These are phyloP conservation scores for Aspergillus uvarum DNA, from an alignment of 2,329 filamentous ascomycete genomes.

Conservation along the genomic window DNA sequence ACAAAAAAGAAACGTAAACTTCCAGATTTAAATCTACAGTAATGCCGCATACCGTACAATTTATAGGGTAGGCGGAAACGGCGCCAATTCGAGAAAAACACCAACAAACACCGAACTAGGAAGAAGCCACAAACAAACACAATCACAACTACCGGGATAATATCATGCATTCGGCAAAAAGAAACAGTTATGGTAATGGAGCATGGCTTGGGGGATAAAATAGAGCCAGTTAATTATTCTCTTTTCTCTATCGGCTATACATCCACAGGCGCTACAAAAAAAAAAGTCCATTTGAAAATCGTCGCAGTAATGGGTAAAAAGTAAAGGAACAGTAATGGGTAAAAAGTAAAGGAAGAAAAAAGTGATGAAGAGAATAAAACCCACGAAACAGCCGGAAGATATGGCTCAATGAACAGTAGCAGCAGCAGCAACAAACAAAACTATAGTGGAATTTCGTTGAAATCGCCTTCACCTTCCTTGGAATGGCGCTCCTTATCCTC, in stretches of 20 bases:
- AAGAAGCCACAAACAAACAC: too few species aligned
- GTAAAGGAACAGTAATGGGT: not conserved
- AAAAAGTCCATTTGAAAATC: not conserved
- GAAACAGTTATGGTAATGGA: too few species aligned
- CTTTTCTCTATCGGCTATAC: not conserved
- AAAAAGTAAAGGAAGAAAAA: not conserved
- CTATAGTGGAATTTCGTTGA: constrained; percentile 38
- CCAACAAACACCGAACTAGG: not conserved
- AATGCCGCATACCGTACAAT: not conserved
- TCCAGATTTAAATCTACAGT: too few species aligned
- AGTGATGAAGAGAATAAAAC: not conserved
- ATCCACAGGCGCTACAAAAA: not conserved
- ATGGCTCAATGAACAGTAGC: not conserved
- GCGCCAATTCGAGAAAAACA: not conserved
- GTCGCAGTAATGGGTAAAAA: not conserved
- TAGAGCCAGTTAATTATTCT: not conserved
- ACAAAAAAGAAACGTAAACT: too few species aligned
- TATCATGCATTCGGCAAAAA: not conserved
- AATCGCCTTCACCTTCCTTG: constrained; percentile 35
- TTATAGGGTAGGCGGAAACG: not conserved
- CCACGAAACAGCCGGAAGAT: constrained; percentile 15
- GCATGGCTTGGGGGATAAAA: too few species aligned
- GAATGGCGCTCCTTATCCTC: constrained; percentile 28
- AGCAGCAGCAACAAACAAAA: not conserved
- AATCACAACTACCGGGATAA: not conserved